Conservation (phyloP, 2,329 filamentous ascomycete species). For the Beauveria australis region DNA sequence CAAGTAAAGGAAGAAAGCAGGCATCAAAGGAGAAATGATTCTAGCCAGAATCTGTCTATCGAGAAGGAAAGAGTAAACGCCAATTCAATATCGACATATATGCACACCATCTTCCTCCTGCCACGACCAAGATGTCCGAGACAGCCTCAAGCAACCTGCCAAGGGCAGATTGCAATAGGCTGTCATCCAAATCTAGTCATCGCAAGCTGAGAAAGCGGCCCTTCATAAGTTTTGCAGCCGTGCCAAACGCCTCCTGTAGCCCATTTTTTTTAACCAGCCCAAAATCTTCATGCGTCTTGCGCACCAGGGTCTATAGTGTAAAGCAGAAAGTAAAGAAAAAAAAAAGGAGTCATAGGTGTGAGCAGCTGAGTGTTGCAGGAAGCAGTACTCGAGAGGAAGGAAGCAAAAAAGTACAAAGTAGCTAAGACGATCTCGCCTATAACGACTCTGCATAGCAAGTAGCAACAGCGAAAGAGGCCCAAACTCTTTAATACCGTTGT, state of each 20-base stretch:
- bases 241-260: not conserved
- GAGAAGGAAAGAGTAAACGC: not conserved
- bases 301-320: not conserved
- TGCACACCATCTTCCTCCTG: not conserved
- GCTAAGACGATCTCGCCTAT: constrained; percentile 10
- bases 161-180: not conserved
- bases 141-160: too few species aligned
- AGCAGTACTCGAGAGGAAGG: constrained; percentile 14
- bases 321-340: not conserved
- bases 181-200: not conserved
- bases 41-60: constrained; percentile 11
- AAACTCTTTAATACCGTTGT: not conserved
- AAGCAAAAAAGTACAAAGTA: constrained; percentile 15
- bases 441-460: constrained; percentile 7
- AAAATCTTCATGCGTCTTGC: constrained; percentile 3
- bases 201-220: not conserved
- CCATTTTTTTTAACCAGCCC: not conserved
- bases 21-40: not conserved
- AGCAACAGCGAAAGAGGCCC: constrained; percentile 8
- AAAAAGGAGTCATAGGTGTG: constrained; percentile 8
- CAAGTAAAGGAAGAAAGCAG: not conserved
- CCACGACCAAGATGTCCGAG: not conserved
- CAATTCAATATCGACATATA: not conserved
- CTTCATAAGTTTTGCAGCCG: not conserved
- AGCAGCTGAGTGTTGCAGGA: constrained; percentile 5